A percentile compares a stretch with the other conserved stretches of the same genome.
Conservation (phyloP, 257 asterid species). For the Ocimum tenuiflorum region DNA sequence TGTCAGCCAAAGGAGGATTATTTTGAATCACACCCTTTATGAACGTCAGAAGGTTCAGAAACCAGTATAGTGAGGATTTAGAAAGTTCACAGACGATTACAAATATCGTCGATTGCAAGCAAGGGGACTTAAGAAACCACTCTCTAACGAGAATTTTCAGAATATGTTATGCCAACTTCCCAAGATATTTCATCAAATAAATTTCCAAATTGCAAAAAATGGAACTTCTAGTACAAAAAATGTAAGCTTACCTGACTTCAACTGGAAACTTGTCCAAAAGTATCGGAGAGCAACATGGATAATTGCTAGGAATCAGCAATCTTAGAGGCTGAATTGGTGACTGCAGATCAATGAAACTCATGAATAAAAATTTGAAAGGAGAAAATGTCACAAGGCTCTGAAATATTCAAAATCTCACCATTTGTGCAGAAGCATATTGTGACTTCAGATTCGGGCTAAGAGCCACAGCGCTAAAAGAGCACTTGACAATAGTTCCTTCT, state of each 20-base stretch:
- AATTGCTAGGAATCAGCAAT: constrained; percentile 66
- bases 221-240: not conserved
- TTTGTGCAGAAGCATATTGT: constrained; percentile 85
- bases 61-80: not conserved
- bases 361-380: constrained; percentile 14
- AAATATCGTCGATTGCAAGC: not conserved
- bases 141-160: not conserved
- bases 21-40: not conserved
- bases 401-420: constrained; percentile 46
- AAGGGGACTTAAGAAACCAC: not conserved
- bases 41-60: not conserved
- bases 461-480: constrained; percentile 73
- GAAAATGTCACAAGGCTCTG: constrained; percentile 1
- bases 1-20: not conserved
- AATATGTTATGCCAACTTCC: not conserved
- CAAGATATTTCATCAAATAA: constrained; percentile 5
- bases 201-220: not conserved
- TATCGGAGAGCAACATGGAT: constrained; percentile 79
- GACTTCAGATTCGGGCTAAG: constrained; percentile 82
- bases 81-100: not conserved
- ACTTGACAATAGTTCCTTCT: constrained; percentile 77
- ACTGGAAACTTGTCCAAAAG: constrained; percentile 88
- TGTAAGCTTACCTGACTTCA: constrained; percentile 62
- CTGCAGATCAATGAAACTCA: constrained; percentile 38
- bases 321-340: constrained; percentile 90